Conservation (phyloP, 2,329 filamentous ascomycete genomes). For the Sarocladium brachiariae region DNA sequence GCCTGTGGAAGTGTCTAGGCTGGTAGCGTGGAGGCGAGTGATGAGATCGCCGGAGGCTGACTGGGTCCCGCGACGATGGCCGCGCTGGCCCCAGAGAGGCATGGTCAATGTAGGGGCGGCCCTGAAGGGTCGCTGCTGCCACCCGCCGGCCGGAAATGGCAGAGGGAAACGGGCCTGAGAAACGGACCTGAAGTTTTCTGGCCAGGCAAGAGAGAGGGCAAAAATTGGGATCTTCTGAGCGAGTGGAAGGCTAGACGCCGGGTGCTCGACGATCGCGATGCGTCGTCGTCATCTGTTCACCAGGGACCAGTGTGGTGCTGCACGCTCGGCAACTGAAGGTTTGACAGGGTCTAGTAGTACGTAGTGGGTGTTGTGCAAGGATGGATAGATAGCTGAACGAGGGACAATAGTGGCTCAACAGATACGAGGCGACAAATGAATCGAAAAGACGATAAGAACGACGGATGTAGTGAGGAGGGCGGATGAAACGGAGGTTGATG, state of each 20-base stretch:
- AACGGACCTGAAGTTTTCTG: background rate
- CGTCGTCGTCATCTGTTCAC: slow-evolving; percentile 2
- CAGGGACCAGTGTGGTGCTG: background rate
- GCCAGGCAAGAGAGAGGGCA: background rate
- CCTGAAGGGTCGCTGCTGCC: slow-evolving; percentile 3
- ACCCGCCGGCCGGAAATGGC: background rate
- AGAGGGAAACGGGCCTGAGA: background rate
- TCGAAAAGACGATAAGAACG: background rate
- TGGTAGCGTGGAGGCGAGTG: slow-evolving; percentile 28
- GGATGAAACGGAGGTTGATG: background rate
- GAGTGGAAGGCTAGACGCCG: background rate
- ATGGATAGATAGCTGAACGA: no score
- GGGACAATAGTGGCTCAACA: no score
- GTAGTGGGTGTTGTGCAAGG: no score
- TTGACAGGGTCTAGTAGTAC: no score
- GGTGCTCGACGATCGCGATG: background rate
- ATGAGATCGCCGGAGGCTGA: slow-evolving; percentile 22
- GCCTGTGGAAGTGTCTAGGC: slow-evolving; percentile 24
- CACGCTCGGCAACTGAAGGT: background rate
- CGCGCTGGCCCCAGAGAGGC: slow-evolving; percentile 13
- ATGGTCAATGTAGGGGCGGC: slow-evolving; percentile 11
- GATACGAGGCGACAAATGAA: no score
- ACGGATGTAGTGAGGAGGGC: background rate
- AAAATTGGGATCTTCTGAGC: background rate
- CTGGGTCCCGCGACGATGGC: slow-evolving; percentile 10